Conservation (phyloP, 2,329 filamentous ascomycete genomes). For the Fusarium temperatum region DNA sequence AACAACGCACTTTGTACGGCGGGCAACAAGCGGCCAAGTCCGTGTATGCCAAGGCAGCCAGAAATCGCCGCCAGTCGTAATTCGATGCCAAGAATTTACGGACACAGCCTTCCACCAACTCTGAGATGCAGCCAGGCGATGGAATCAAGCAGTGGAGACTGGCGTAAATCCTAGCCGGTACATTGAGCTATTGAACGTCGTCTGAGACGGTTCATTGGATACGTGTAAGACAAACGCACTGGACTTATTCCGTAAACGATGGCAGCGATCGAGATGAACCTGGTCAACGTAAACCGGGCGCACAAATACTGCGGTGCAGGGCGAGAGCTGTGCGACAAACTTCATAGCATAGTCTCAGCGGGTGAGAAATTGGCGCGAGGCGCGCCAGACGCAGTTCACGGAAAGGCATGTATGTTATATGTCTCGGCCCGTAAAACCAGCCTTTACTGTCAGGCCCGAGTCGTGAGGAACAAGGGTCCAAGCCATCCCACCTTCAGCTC, state of each 20-base stretch:
- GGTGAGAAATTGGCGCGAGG: constrained; percentile 16
- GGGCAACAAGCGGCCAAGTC: constrained; percentile 21
- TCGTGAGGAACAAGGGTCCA: constrained; percentile 1
- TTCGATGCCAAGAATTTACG: constrained; percentile 12
- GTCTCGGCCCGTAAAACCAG: constrained; percentile 8
- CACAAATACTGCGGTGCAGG: background rate
- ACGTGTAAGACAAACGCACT: constrained; percentile 3
- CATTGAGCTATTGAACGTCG: constrained; percentile 23
- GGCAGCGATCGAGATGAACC: background rate
- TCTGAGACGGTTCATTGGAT: constrained; percentile 37
- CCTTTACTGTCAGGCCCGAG: constrained; percentile 1
- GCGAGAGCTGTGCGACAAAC: background rate
- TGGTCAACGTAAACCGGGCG: constrained; percentile 1
- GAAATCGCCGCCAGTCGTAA: background rate
- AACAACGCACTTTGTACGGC: background rate
- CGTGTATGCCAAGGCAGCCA: constrained; percentile 17
- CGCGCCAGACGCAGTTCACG: constrained; percentile 24
- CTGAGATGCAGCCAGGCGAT: constrained; percentile 9
- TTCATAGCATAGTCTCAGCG: background rate
- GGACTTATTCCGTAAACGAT: constrained; percentile 7
- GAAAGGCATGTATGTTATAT: background rate
- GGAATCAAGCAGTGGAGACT: constrained; percentile 33
- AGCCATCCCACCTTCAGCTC: constrained; percentile 13
- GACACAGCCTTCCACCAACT: constrained; percentile 23
- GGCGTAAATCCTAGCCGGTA: constrained; percentile 17